Evolutionary conservation across 2,329 filamentous ascomycete genomes (phyloP).

Genomic region (Nemania serpens): DNA sequence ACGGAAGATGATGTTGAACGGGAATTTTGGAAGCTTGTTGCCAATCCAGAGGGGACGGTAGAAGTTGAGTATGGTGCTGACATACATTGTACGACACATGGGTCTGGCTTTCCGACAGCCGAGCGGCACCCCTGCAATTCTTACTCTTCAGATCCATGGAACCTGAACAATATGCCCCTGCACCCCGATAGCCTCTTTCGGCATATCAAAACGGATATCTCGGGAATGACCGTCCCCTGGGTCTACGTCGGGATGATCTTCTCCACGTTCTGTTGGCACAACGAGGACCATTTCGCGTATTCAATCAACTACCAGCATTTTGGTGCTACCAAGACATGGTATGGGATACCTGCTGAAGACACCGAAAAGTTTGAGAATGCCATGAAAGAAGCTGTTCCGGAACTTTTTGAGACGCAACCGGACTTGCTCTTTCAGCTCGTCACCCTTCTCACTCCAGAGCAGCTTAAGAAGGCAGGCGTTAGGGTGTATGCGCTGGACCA

Average conservation of each 20-base stretch:
- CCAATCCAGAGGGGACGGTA: conserved; percentile 91
- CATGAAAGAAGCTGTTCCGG: conserved; percentile 93
- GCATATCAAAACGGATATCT: conserved; percentile 97
- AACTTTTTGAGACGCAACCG: conserved; percentile 95
- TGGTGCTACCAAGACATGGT: conserved; percentile 98
- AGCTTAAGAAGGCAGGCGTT: conserved; percentile 89
- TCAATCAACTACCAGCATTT: conserved; percentile 99
- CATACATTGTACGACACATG: conserved; percentile 97
- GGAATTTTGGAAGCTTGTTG: conserved; percentile 95
- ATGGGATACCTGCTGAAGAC: conserved; percentile 92
- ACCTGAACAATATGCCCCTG: conserved; percentile 89
- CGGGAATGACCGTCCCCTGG: conserved; percentile 99
- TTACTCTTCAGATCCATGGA: conserved; percentile 92
- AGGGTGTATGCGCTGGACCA: conserved; percentile 95
- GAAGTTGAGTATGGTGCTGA: conserved; percentile 98
- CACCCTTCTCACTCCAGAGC: conserved; percentile 91
- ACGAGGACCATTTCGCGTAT: conserved; percentile 97
- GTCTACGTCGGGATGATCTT: conserved; percentile 99
- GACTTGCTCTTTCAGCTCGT: conserved; percentile 96
- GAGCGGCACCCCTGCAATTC: conserved; percentile 87
- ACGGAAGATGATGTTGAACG: conserved; percentile 95
- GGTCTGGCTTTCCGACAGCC: conserved; percentile 93
- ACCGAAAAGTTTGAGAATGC: conserved; percentile 93
- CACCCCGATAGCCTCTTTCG: conserved; percentile 91
- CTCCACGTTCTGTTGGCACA: conserved; percentile 99